A percentile compares a stretch with the other conserved stretches of the same genome.
phyloP scores from a whole-genome alignment of 2,329 filamentous ascomycete species.

The Colletotrichum acutatum region DNA sequence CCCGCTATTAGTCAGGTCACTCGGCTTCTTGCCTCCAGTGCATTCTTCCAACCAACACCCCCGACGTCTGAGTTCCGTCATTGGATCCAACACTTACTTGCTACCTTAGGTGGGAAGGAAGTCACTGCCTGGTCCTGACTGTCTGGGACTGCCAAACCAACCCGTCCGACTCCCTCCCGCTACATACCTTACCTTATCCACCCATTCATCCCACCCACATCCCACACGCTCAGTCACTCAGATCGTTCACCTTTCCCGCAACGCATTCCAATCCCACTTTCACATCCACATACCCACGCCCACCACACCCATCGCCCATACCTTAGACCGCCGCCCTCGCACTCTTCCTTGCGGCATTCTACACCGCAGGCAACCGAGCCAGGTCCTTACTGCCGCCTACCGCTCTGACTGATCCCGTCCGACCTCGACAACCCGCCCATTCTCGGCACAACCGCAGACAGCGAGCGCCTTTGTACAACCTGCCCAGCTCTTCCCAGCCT shows the following conservation, averaged over 20 bases:
- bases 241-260: not conserved
- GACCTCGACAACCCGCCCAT: conserved; percentile 1
- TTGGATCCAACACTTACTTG: not conserved
- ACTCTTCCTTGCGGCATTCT: not conserved
- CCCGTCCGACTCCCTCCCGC: conserved; percentile 7
- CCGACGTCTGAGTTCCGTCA: not conserved
- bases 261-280: conserved; percentile 1
- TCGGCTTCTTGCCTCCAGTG: not conserved
- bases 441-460: not conserved
- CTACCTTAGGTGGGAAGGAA: not conserved
- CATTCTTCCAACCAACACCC: not conserved
- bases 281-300: not conserved
- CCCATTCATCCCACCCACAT: not conserved
- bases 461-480: not conserved
- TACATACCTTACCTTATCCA: not conserved
- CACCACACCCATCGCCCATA: not conserved
- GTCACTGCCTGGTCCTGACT: not conserved
- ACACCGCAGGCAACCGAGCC: conserved; percentile 13
- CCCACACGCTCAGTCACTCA: not conserved
- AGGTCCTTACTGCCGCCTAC: not conserved
- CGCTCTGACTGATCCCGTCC: conserved; percentile 18
- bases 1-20: not conserved
- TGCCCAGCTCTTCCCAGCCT: not conserved
- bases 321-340: conserved; percentile 1
- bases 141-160: not conserved